phyloP scores from a whole-genome alignment of 768 basidiomycete genomes.

The Rhizopogon roseolus region DNA sequence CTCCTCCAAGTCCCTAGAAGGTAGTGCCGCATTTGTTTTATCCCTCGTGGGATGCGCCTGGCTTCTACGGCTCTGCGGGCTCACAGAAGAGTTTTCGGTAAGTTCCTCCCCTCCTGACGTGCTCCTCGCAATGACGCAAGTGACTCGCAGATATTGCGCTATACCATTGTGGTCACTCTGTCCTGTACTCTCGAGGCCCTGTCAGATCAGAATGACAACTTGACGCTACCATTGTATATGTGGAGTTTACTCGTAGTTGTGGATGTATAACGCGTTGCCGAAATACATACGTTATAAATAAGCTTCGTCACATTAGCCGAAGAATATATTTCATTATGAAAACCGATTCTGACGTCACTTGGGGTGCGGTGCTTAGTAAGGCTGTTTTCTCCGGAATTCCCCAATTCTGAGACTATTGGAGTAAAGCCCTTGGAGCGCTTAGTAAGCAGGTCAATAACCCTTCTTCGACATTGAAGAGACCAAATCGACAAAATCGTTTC shows the following conservation, averaged over 20 bases:
- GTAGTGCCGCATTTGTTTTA: conserved; percentile 73
- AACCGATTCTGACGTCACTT: too few relatives aligned
- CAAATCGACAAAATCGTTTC: background rate
- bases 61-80: conserved; percentile 63
- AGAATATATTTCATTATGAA: too few relatives aligned
- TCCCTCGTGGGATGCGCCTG: conserved; percentile 70
- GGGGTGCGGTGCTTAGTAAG: too few relatives aligned
- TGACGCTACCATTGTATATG: conserved; percentile 92
- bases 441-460: conserved; percentile 1
- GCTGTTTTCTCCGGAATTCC: too few relatives aligned
- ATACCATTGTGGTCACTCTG: conserved; percentile 55
- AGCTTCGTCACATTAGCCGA: too few relatives aligned
- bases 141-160: conserved; percentile 56
- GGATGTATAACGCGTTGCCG: conserved; percentile 23
- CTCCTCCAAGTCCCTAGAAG: conserved; percentile 88
- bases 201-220: conserved; percentile 95
- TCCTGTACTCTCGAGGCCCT: conserved; percentile 82
- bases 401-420: too few relatives aligned
- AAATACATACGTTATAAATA: background rate
- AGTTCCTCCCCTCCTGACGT: conserved; percentile 23
- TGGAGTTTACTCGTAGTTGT: conserved; percentile 82
- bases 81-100: conserved; percentile 76
- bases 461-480: background rate
- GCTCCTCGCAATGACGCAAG: conserved; percentile 13
- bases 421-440: background rate